phyloP scores from a whole-genome alignment of 2,329 filamentous ascomycete genomes.

The Fusarium globosum region DNA sequence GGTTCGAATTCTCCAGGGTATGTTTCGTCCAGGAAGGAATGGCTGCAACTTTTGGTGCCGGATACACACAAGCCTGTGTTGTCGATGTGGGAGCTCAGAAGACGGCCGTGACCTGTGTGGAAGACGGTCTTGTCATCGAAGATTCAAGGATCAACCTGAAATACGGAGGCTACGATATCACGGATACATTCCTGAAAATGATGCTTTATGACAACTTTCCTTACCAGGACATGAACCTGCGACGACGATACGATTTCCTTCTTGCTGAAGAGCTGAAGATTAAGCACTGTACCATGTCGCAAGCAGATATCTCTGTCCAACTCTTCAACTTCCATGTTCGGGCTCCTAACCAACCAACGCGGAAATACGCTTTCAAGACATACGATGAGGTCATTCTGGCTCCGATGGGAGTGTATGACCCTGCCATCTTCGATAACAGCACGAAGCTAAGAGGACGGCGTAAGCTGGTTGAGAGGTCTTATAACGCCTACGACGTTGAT shows the following conservation, averaged over 20 bases:
- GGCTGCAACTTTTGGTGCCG: slow-evolving; percentile 93
- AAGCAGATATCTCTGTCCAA: slow-evolving; percentile 89
- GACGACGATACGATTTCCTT: slow-evolving; percentile 89
- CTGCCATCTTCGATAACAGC: slow-evolving; percentile 84
- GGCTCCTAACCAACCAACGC: slow-evolving; percentile 86
- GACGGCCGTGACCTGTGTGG: slow-evolving; percentile 95
- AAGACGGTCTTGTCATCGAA: slow-evolving; percentile 94
- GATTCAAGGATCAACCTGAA: slow-evolving; percentile 96
- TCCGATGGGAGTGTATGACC: slow-evolving; percentile 93
- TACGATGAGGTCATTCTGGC: slow-evolving; percentile 97
- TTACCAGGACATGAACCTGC: slow-evolving; percentile 93
- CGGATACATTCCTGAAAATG: slow-evolving; percentile 96
- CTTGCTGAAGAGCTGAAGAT: slow-evolving; percentile 96
- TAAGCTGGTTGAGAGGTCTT: slow-evolving; percentile 85
- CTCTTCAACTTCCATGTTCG: slow-evolving; percentile 91
- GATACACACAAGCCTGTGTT: slow-evolving; percentile 92
- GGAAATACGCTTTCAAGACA: slow-evolving; percentile 95
- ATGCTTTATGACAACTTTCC: slow-evolving; percentile 97
- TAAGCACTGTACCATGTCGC: slow-evolving; percentile 91
- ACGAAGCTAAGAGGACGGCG: slow-evolving; percentile 82
- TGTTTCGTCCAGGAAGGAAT: slow-evolving; percentile 97
- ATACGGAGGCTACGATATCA: slow-evolving; percentile 91
- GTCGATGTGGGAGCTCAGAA: slow-evolving; percentile 98
- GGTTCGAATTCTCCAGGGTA: slow-evolving; percentile 88
- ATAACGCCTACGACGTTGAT: slow-evolving; percentile 92